Base-by-base conservation (phyloP, 257 asterid species). In the Solanum bulbocastanum region DNA sequence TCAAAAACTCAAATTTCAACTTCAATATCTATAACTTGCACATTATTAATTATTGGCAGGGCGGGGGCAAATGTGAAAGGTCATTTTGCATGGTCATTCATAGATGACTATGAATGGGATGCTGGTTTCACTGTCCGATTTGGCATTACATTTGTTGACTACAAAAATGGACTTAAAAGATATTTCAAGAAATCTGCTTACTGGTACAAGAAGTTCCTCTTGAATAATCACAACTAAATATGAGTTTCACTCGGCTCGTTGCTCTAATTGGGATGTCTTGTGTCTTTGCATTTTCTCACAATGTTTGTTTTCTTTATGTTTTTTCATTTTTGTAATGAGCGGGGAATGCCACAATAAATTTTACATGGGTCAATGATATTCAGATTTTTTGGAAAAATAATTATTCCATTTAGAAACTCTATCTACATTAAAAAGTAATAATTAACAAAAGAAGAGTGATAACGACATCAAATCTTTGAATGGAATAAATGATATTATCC, bases 51-150 rank as follows among this genome's bases (percentile, higher is more conserved):
- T 30, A 16, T 33, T 52, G 46, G 87, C 88, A 89, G 91, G 87
- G 87, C 60, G 42, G 91, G 91, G 35, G 91, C 88, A 66, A 89
- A 89, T n/a, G 88, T 87, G 76, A 89, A 89, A 86, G 91, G 91
- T 14, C 87, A 89, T 74, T 89, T 87, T 32, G 90, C 75, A 23
- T 89, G 91, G 91, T 72, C 91, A 23, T 87, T 84, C 20, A 40
- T 89, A 65, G 91, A 89, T 85, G 88, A 85, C 40, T 89, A 27
- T 84, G 91, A 89, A 84, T 89, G 91, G 91, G 90, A 89, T 52
- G 90, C 91, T 11, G 91, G 91, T 27, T 79, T 74, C 3, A 89
- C 91, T 30, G 87, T 87, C 13, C 81, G 91, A n/a, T 89, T 89
- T 68, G 91, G 90, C 39, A 44, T 87, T 33, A 75, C 58, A 2